Conservation (phyloP, 106 monocot genomes). For the Dendrobium catenatum region DNA sequence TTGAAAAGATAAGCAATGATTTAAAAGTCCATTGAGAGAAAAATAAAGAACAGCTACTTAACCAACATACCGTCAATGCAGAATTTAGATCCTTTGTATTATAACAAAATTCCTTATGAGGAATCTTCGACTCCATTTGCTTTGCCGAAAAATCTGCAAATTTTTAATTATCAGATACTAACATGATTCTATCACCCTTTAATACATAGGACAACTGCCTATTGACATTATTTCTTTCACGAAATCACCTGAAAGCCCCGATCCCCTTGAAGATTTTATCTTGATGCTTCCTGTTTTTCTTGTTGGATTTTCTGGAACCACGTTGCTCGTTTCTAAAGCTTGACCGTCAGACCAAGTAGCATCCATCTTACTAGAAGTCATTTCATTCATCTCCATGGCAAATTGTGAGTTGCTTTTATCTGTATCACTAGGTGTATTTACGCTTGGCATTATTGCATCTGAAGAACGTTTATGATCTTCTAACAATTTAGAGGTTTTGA, state of each 20-base stretch:
- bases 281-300: slow-evolving; percentile 78
- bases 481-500: slow-evolving; percentile 52
- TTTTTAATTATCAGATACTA: slow-evolving; percentile 27
- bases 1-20: neutral
- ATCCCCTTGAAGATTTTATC: slow-evolving; percentile 61
- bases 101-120: slow-evolving; percentile 25
- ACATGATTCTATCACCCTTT: slow-evolving; percentile 5
- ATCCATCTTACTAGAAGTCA: slow-evolving; percentile 36
- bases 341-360: slow-evolving; percentile 49
- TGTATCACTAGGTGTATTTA: slow-evolving; percentile 26
- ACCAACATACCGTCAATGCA: slow-evolving; percentile 46
- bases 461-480: slow-evolving; percentile 30
- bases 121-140: slow-evolving; percentile 20
- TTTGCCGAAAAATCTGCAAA: slow-evolving; percentile 18
- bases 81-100: slow-evolving; percentile 62
- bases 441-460: slow-evolving; percentile 26
- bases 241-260: slow-evolving; percentile 20
- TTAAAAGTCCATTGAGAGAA: neutral
- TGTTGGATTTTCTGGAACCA: slow-evolving; percentile 24
- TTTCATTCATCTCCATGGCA: slow-evolving; percentile 16
- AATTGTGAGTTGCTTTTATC: slow-evolving; percentile 30
- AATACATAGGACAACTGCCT: slow-evolving; percentile 16
- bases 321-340: slow-evolving; percentile 32
- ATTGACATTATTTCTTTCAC: slow-evolving; percentile 22
- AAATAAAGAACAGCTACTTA: neutral